Evolutionary conservation across 176 grass and related monocot genomes (phyloP).

Genomic region (Elymus sibiricus): DNA sequence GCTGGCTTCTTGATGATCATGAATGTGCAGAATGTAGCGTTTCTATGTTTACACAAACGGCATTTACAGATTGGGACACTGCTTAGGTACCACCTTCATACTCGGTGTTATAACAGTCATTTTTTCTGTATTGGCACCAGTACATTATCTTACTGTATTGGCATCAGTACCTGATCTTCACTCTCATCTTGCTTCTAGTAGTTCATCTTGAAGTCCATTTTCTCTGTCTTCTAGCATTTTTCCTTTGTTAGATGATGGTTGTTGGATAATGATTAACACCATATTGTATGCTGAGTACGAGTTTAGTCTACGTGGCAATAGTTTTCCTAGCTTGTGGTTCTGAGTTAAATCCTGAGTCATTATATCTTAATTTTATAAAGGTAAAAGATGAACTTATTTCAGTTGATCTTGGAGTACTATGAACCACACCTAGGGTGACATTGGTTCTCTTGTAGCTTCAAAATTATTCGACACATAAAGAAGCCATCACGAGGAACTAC

Average conservation of each 20-base stretch:
- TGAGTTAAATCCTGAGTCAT: neutral
- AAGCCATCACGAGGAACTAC: constrained; percentile 20
- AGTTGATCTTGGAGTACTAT: constrained; percentile 10
- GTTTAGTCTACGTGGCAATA: neutral
- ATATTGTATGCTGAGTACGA: neutral
- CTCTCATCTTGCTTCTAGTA: constrained; percentile 8
- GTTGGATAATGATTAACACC: neutral
- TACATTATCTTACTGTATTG: neutral
- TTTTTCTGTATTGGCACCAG: neutral
- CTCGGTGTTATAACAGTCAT: neutral
- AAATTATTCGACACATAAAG: neutral
- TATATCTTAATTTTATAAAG: neutral
- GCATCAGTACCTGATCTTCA: neutral
- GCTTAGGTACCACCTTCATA: neutral
- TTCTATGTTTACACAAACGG: neutral
- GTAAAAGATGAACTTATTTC: constrained; percentile 6
- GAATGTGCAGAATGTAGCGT: neutral
- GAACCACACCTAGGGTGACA: neutral
- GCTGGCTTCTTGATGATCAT: neutral
- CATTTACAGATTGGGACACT: neutral
- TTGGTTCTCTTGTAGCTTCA: constrained; percentile 23
- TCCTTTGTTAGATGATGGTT: neutral
- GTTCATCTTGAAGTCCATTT: constrained; percentile 10
- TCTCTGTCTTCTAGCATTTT: neutral
- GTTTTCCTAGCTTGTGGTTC: neutral